Base-by-base conservation (phyloP, 306 rosid species). In the Vachellia collinsii region DNA sequence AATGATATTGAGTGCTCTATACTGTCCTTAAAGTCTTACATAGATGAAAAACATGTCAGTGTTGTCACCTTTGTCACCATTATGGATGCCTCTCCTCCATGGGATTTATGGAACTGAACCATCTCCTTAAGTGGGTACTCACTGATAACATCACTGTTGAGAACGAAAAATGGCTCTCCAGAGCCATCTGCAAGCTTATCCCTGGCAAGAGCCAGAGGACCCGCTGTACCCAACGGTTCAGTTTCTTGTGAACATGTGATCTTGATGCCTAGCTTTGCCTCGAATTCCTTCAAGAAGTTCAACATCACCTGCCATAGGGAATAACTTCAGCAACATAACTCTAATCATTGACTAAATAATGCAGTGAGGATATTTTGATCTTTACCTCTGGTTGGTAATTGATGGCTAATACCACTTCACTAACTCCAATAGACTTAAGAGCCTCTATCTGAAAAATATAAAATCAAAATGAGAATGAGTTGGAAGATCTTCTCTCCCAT, bases 191-290 rank as follows among this genome's bases (percentile, higher is more conserved):
- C 70, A 80, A 96, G 94, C 87, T 96, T 93, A 85, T 92, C 98
- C 86, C 99, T 91, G 34, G 99, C 99, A 85, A 96, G 99, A 70
- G 99, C 99, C 80, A 96, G 88, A 73, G 99, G 98, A 56, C 99
- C 98, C 44, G 98, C 99, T 72, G 99, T 96, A 70, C 99, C 99
- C 6, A 96, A 86, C 70, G 99, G 99, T 72, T 96, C 99, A 6
- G 99, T 96, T 92, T 96, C 99, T 85, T 93, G 99, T 7, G 99
- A 96, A 85, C 99, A 96, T 10, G 98, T 93, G 87, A 96, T 96
- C 92, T 89, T 96, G 85, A 96, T 93, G 41, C 88, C 97, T 7
- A 96, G 92, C 80, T 96, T 96, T 75, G 91, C 54, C 84, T 96
- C 99, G 79, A 89, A 96, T 16, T 89, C 98, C 91, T 96, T 93